These are phyloP conservation scores for Leishmania arabica DNA, from an alignment of 208 protist species.

Conservation along the genomic window DNA sequence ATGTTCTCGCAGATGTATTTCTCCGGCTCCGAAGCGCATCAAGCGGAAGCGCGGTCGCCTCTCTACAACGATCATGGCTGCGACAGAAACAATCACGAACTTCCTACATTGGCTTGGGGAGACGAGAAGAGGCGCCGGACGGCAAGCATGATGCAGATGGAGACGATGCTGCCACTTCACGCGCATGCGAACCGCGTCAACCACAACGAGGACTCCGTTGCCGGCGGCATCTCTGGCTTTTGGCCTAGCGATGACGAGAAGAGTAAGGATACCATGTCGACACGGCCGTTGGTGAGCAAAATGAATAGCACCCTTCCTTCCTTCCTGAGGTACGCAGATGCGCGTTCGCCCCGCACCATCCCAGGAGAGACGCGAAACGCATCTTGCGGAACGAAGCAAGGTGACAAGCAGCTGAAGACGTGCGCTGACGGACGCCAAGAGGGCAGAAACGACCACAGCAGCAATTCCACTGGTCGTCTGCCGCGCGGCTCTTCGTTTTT, in stretches of 20 bases:
- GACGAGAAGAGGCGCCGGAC: neutral
- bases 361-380: neutral
- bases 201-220: neutral
- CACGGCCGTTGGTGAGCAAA: neutral
- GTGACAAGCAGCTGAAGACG: neutral
- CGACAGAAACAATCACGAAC: neutral
- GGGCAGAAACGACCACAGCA: no score
- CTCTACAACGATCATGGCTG: neutral
- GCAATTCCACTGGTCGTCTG: neutral
- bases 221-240: neutral
- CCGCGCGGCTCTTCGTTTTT: neutral
- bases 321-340: slow-evolving; percentile 18
- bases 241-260: slow-evolving; percentile 15
- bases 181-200: no score
- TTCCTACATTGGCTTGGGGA: no score
- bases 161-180: neutral
- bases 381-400: neutral
- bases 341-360: neutral
- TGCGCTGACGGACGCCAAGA: neutral
- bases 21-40: neutral
- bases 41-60: neutral
- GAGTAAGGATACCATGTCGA: neutral
- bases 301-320: slow-evolving; percentile 14
- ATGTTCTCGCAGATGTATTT: slow-evolving; percentile 20
- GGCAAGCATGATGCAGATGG: neutral